These are phyloP conservation scores for Morella rubra DNA, from an alignment of 306 rosid genomes.

Conservation along the genomic window DNA sequence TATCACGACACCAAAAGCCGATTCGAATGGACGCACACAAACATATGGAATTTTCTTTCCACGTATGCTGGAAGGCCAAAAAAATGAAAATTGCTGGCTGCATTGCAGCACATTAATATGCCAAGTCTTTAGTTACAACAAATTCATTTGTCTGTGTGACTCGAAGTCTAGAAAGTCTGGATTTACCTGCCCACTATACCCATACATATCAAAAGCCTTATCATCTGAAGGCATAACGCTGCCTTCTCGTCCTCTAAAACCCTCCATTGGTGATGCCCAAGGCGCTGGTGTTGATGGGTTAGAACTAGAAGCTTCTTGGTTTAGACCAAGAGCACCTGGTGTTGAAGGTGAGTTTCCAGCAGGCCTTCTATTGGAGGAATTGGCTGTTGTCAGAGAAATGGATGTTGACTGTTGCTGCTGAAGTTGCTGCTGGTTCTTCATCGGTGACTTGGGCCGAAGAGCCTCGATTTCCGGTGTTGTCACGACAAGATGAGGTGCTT, in stretches of 20 bases:
- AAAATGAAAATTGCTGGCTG: conserved; percentile 14
- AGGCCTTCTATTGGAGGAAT: conserved; percentile 65
- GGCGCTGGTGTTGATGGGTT: conserved; percentile 67
- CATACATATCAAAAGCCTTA: conserved; percentile 68
- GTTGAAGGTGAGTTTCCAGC: conserved; percentile 79
- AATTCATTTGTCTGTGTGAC: conserved; percentile 75
- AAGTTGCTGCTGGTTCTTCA: conserved; percentile 98
- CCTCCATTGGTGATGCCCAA: conserved; percentile 77
- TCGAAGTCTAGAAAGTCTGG: conserved; percentile 66
- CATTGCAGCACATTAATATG: conserved; percentile 23
- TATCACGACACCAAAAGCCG: background rate
- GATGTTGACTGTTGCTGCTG: conserved; percentile 75
- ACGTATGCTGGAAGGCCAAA: conserved; percentile 23
- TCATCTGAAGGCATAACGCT: conserved; percentile 64
- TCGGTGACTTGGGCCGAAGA: conserved; percentile 95
- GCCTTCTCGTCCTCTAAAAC: conserved; percentile 81
- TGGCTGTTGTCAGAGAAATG: conserved; percentile 57
- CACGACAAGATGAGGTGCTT: conserved; percentile 92
- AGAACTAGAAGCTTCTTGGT: conserved; percentile 66
- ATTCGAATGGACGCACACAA: conserved; percentile 23
- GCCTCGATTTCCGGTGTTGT: conserved; percentile 94
- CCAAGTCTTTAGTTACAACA: conserved; percentile 42
- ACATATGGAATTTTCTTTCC: conserved; percentile 34
- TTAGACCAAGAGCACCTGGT: conserved; percentile 37
- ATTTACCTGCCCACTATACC: conserved; percentile 53